These are phyloP conservation scores for Rhizopus sp. DNA, from an alignment of 371 early-diverging fungal genomes.

Conservation along the genomic window DNA sequence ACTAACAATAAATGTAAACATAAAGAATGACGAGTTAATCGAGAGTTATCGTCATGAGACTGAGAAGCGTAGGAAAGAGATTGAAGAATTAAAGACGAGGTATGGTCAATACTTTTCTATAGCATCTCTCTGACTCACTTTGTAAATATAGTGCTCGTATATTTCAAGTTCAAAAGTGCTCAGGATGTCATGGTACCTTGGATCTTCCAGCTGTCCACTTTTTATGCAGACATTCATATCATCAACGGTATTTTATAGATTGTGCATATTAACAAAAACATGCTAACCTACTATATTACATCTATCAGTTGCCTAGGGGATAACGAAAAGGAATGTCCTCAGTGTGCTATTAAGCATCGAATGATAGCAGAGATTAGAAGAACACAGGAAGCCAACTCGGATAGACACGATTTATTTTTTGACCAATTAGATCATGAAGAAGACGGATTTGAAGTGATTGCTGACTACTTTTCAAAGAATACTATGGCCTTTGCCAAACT, in stretches of 20 bases:
- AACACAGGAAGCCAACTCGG: conserved; percentile 74
- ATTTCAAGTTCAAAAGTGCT: conserved; percentile 90
- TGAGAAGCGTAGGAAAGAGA: conserved; percentile 72
- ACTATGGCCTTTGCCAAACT: conserved; percentile 79
- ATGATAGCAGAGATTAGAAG: conserved; percentile 79
- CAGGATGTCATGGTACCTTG: conserved; percentile 76
- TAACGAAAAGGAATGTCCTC: conserved; percentile 82
- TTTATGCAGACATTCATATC: conserved; percentile 91
- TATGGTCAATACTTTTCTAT: conserved; percentile 17
- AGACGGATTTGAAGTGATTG: conserved; percentile 85
- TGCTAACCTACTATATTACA: too few species aligned
- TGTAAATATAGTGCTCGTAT: conserved; percentile 54
- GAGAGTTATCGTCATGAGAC: conserved; percentile 80
- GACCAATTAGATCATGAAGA: conserved; percentile 77
- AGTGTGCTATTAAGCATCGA: conserved; percentile 83
- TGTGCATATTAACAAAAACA: too few species aligned
- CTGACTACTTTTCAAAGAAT: conserved; percentile 87
- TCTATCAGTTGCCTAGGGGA: conserved; percentile 75
- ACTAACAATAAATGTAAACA: neutral
- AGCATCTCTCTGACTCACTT: neutral
- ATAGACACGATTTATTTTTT: conserved; percentile 81
- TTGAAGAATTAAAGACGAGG: conserved; percentile 78
- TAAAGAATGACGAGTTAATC: conserved; percentile 63
- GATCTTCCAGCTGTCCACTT: conserved; percentile 93
- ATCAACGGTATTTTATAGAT: conserved; percentile 66